phyloP scores from a whole-genome alignment of 2,329 filamentous ascomycete species.

The Cadophora luteo-olivacea region DNA sequence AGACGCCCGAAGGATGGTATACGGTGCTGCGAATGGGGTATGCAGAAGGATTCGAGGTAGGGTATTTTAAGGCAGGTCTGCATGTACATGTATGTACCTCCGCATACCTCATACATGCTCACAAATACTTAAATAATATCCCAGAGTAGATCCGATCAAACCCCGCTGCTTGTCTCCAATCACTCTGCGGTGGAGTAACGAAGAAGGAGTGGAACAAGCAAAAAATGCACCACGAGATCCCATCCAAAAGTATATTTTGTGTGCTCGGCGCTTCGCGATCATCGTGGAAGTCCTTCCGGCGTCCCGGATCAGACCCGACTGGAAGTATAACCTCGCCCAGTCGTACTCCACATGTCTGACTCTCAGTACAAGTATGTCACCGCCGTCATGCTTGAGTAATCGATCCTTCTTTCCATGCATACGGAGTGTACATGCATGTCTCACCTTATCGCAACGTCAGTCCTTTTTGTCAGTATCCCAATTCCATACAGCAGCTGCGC shows the following conservation, averaged over 20 bases:
- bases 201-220: too few species aligned
- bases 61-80: slow-evolving; percentile 6
- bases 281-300: background rate
- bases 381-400: slow-evolving; percentile 8
- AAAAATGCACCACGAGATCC: too few species aligned
- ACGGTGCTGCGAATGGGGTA: background rate
- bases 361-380: background rate
- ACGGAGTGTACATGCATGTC: background rate
- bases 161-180: too few species aligned
- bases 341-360: background rate
- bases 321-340: background rate
- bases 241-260: too few species aligned
- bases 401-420: background rate
- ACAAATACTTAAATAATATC: background rate
- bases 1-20: background rate
- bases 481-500: too few species aligned
- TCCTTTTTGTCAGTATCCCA: background rate
- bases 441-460: background rate
- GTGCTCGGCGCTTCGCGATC: too few species aligned
- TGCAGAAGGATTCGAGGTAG: background rate
- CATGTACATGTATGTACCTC: background rate
- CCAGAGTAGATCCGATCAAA: background rate
- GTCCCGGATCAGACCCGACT: background rate
- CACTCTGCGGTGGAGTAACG: too few species aligned
- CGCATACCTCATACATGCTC: background rate